Evolutionary conservation across 2,329 filamentous ascomycete genomes (phyloP).

Genomic region (Beauveria caledonica): DNA sequence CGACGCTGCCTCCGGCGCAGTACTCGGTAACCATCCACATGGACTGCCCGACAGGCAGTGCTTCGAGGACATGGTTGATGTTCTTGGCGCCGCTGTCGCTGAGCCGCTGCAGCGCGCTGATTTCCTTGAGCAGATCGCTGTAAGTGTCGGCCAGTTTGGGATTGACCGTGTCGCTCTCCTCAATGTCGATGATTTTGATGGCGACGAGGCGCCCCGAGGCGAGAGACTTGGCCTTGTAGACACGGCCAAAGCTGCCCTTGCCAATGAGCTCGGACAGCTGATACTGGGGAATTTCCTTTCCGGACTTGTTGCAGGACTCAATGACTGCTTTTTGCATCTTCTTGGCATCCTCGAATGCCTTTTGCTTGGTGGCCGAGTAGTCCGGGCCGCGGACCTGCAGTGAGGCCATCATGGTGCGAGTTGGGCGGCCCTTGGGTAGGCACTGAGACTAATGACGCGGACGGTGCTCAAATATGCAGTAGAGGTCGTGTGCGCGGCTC

Average conservation of each 20-base stretch:
- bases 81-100: constrained; percentile 68
- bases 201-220: constrained; percentile 52
- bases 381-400: constrained; percentile 35
- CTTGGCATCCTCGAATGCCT: constrained; percentile 60
- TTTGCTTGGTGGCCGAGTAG: constrained; percentile 42
- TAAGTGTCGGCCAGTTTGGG: constrained; percentile 59
- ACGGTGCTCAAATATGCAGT: not conserved
- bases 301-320: constrained; percentile 51
- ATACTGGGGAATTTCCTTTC: constrained; percentile 56
- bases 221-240: constrained; percentile 54
- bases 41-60: constrained; percentile 65
- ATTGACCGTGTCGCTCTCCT: constrained; percentile 62
- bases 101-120: constrained; percentile 61
- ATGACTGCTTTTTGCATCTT: constrained; percentile 59
- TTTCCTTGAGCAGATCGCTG: constrained; percentile 61
- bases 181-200: constrained; percentile 78
- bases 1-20: constrained; percentile 76
- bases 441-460: not conserved
- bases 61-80: constrained; percentile 75
- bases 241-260: constrained; percentile 65
- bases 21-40: constrained; percentile 89
- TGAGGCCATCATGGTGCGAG: constrained; percentile 27
- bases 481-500: not conserved
- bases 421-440: constrained; percentile 1
- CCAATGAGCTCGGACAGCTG: constrained; percentile 65